Conservation (phyloP, 257 asterid genomes). For the Rauvolfia tetraphylla region DNA sequence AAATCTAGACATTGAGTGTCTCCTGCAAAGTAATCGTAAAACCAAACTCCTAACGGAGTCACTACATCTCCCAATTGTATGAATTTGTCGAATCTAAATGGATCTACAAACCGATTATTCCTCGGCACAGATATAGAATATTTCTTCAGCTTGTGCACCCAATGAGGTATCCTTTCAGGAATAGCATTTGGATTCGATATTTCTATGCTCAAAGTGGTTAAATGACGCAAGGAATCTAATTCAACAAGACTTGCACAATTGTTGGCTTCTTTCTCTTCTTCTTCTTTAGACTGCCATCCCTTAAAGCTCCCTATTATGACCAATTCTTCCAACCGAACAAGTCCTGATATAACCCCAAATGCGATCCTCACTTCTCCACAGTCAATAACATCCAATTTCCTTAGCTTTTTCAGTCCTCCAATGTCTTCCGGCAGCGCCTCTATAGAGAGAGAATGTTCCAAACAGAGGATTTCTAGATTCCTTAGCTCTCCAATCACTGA, state of each 20-base stretch:
- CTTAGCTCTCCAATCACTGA: slow-evolving; percentile 9
- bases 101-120: fast-evolving
- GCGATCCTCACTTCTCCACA: not conserved
- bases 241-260: slow-evolving; percentile 6
- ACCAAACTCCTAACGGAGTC: not conserved
- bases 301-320: not conserved
- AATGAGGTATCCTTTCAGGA: not conserved
- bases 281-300: not conserved
- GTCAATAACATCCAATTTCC: slow-evolving; percentile 3
- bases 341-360: slow-evolving; percentile 5
- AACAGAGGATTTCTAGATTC: slow-evolving; percentile 19
- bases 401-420: slow-evolving; percentile 8
- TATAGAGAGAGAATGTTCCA: not conserved
- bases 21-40: not conserved
- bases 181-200: not conserved
- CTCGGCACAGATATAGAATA: not conserved
- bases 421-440: slow-evolving; percentile 9
- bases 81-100: too few species aligned
- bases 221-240: not conserved
- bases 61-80: not conserved
- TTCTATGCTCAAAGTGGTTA: not conserved
- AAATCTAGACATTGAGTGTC: not conserved
- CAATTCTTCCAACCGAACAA: slow-evolving; percentile 18
- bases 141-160: not conserved
- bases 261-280: not conserved